A percentile compares a stretch with the other conserved stretches of the same genome.
Evolutionary conservation across 805 yeast genomes (phyloP).

Genomic region (Kodamaea hsintzibuensis): DNA sequence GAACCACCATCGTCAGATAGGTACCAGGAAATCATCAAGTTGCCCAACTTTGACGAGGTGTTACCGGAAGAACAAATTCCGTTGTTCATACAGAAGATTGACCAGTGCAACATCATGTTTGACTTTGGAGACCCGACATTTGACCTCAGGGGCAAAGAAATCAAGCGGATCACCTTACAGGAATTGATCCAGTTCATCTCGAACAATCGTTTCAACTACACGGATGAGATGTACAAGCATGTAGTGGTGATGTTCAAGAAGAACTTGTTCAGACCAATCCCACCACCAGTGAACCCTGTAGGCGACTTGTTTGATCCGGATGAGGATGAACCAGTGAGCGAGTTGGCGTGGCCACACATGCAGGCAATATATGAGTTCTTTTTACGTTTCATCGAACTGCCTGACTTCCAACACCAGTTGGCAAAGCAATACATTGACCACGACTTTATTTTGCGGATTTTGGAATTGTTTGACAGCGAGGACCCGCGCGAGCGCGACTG

Average conservation of each 20-base stretch:
- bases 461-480: conserved; percentile 92
- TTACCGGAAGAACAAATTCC: conserved; percentile 74
- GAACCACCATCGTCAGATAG: conserved; percentile 60
- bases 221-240: conserved; percentile 87
- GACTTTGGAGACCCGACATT: conserved; percentile 92
- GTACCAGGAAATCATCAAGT: conserved; percentile 56
- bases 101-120: conserved; percentile 92
- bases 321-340: conserved; percentile 97
- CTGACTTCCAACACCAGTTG: conserved; percentile 88
- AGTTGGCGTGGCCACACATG: conserved; percentile 99
- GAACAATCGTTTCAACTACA: conserved; percentile 76
- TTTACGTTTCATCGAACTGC: conserved; percentile 87
- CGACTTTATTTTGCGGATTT: conserved; percentile 72
- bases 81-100: conserved; percentile 82
- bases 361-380: conserved; percentile 94
- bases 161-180: conserved; percentile 81
- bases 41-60: conserved; percentile 88
- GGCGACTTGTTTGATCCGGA: conserved; percentile 98
- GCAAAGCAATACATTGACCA: conserved; percentile 96
- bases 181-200: conserved; percentile 88
- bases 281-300: conserved; percentile 96
- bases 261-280: conserved; percentile 92
- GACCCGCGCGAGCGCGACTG: conserved; percentile 97
- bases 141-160: conserved; percentile 90
- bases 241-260: conserved; percentile 87